Evolutionary conservation across 2,329 filamentous ascomycete genomes (phyloP), one percentile per base, ranked within the genome.

Genomic region (Fusarium temperatum): DNA sequence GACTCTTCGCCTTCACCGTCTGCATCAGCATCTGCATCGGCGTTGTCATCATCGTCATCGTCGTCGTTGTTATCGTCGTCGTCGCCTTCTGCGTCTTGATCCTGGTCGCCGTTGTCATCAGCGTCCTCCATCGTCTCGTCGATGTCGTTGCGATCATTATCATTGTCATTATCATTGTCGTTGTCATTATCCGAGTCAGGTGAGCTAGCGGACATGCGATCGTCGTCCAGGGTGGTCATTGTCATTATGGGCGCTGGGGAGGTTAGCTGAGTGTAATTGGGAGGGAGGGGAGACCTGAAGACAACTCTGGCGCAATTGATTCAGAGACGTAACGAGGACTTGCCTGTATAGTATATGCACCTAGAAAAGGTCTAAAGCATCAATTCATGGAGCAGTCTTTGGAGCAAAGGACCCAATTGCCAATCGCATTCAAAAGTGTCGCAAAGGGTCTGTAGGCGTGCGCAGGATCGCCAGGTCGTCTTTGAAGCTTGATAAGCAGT

Each of bases 41-140:
- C 79, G 2, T 82, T 80, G 5, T 81, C 78, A 5, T 82, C 80
- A 9, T 80, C 78, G 1, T 83, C 79, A 6, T 83, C 80, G 15
- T 83, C 78, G 12, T 83, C 79, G 10, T 85, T 80, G n/a, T 81
- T 78, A 4, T 81, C 79, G 3, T 77, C 76, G 17, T 66, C 56
- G 7, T 59, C 56, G 4, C 78, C 51, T 30, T 55, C 51, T n/a
- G 36, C 77, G 1, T 83, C 80, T 12, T 83, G 80, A 22, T 83
- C 78, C 9, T 83, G 79, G 8, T 85, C 80, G 26, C 81, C 78
- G 3, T 82, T 79, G 14, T 78, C 77, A 11, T 79, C 78, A n/a
- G 80, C 80, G 51, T 82, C 85, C 50, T 90, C 88, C 87, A 90
- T 90, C 41, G 88, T 83, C 77, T 90, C 88, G 75, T 91, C 89